A percentile compares a stretch with the other conserved stretches of the same genome.
Evolutionary conservation across 1,284 basidiomycete species (phyloP).

Genomic region (Lentinula novae-zelandiae): DNA sequence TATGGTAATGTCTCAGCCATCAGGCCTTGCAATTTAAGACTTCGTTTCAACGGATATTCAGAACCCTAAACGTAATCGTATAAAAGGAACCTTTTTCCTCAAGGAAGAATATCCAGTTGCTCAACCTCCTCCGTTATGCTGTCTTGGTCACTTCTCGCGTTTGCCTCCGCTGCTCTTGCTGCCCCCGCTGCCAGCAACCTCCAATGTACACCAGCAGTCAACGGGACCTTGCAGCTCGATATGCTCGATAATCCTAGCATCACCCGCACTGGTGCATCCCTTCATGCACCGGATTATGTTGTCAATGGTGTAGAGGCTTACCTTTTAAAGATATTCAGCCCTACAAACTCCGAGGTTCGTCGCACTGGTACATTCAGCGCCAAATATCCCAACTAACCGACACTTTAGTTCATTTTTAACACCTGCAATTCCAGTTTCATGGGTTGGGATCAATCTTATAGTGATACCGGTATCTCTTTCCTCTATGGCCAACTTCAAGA

Average conservation of each 20-base stretch:
- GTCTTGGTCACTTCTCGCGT: background rate
- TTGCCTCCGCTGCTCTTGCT: background rate
- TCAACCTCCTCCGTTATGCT: background rate
- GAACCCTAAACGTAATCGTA: background rate
- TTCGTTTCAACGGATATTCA: background rate
- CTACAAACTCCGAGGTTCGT: background rate
- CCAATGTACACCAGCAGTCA: background rate
- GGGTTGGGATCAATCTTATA: background rate
- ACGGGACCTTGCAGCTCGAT: conserved; percentile 1
- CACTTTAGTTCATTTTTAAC: background rate
- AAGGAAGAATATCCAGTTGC: background rate
- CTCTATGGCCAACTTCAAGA: conserved; percentile 3
- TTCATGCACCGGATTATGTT: background rate
- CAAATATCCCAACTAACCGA: too few species aligned
- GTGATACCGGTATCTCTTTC: background rate
- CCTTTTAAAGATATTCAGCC: background rate
- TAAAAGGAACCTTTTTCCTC: background rate
- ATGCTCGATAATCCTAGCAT: background rate
- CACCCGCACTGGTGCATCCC: background rate
- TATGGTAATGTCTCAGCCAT: background rate
- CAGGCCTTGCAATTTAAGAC: background rate
- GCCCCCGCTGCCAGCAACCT: background rate
- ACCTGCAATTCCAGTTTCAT: conserved; percentile 1
- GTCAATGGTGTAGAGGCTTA: background rate
- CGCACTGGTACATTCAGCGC: background rate